Evolutionary conservation across 805 yeast genomes (phyloP).

Genomic region (Tetrapisispora fleetii): DNA sequence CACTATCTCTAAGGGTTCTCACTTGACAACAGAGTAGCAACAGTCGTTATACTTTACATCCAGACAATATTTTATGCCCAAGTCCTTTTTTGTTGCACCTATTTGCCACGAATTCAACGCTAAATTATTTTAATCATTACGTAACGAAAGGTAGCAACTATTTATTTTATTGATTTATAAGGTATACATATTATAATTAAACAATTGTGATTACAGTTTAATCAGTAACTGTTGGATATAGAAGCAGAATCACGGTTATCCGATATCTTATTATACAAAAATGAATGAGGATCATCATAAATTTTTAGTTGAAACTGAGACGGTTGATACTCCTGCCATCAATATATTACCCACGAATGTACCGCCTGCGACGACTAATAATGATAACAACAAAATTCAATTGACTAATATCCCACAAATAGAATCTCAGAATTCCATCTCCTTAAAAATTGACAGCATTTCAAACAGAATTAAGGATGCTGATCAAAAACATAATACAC

Average conservation of each 20-base stretch:
- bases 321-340: conserved; percentile 39
- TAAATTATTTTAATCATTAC: no score
- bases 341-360: conserved; percentile 10
- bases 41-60: no score
- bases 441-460: not conserved
- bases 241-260: not conserved
- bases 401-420: not conserved
- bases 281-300: conserved; percentile 24
- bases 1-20: no score
- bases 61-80: no score
- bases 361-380: not conserved
- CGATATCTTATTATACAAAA: not conserved
- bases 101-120: no score
- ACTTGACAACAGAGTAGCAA: no score
- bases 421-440: not conserved
- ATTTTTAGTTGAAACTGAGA: conserved; percentile 54
- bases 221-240: no score
- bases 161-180: no score
- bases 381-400: not conserved
- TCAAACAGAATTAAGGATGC: not conserved
- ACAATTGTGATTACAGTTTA: no score
- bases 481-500: not conserved
- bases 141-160: no score
- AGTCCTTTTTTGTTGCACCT: no score
- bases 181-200: no score